Evolutionary conservation across 192 early-diverging fungal species (phyloP).

Genomic region (Coemansia umbellata): DNA sequence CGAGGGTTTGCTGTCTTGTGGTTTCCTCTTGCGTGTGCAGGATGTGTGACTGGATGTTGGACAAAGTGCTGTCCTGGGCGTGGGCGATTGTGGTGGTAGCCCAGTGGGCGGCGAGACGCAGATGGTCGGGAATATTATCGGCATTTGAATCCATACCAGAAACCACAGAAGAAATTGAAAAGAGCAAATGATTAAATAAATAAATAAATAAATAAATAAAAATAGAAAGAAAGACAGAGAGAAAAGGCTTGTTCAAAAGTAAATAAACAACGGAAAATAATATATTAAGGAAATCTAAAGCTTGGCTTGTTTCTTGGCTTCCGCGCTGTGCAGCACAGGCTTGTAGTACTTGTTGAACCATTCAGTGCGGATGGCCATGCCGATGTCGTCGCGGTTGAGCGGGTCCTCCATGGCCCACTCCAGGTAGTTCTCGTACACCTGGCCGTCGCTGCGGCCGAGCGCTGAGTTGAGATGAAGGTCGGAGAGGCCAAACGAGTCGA

Average conservation of each 20-base stretch:
- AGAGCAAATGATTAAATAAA: background rate
- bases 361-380: conserved; percentile 21
- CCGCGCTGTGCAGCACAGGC: conserved; percentile 25
- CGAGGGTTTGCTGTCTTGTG: background rate
- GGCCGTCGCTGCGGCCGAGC: conserved; percentile 71
- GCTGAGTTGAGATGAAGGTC: conserved; percentile 77
- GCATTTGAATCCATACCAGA: too few species aligned
- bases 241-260: background rate
- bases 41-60: background rate
- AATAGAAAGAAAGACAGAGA: background rate
- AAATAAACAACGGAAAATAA: background rate
- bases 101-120: conserved; percentile 25
- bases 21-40: background rate
- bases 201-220: background rate
- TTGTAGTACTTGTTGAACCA: conserved; percentile 48
- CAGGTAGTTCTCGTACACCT: conserved; percentile 75
- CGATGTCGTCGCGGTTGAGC: conserved; percentile 54
- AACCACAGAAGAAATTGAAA: background rate
- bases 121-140: conserved; percentile 15
- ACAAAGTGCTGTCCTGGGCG: conserved; percentile 6
- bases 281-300: conserved; percentile 2
- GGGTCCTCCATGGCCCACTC: conserved; percentile 74
- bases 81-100: background rate
- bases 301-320: conserved; percentile 15
- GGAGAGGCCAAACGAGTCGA: conserved; percentile 73